Evolutionary conservation across 352 stramenopile genomes (phyloP).

Genomic region (Phytophthora capsici): DNA sequence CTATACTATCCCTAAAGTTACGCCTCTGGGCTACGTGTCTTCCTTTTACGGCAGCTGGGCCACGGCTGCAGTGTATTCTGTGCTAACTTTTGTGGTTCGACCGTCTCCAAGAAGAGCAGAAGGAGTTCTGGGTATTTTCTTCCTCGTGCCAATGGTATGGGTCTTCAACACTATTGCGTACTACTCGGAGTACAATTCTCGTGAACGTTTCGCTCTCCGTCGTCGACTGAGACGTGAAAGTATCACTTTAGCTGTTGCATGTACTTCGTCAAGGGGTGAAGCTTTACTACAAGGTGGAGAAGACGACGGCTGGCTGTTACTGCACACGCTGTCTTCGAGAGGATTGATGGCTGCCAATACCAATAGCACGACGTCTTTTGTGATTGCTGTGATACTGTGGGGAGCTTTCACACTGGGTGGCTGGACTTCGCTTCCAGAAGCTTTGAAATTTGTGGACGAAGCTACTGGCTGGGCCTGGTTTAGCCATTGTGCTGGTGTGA

Average conservation of each 20-base stretch:
- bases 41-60: constrained; percentile 76
- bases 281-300: constrained; percentile 34
- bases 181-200: constrained; percentile 86
- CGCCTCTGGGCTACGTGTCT: constrained; percentile 77
- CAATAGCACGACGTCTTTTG: constrained; percentile 65
- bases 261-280: constrained; percentile 48
- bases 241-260: constrained; percentile 76
- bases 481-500: constrained; percentile 77
- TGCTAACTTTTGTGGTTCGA: constrained; percentile 62
- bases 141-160: constrained; percentile 74
- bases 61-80: constrained; percentile 62
- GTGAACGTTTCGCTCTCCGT: constrained; percentile 78
- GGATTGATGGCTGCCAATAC: constrained; percentile 40
- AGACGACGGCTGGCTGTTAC: constrained; percentile 36
- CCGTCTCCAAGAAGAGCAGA: constrained; percentile 52
- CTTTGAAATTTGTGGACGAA: constrained; percentile 86
- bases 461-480: constrained; percentile 88
- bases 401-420: constrained; percentile 73
- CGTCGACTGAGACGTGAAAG: constrained; percentile 74
- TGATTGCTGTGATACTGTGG: constrained; percentile 74
- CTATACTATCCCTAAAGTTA: constrained; percentile 88
- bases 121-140: constrained; percentile 69
- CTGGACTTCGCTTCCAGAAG: constrained; percentile 81
- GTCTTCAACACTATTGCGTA: constrained; percentile 89
- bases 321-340: constrained; percentile 39